These are phyloP conservation scores for Mortierella alpina DNA, from an alignment of 192 early-diverging fungal genomes.

Conservation along the genomic window DNA sequence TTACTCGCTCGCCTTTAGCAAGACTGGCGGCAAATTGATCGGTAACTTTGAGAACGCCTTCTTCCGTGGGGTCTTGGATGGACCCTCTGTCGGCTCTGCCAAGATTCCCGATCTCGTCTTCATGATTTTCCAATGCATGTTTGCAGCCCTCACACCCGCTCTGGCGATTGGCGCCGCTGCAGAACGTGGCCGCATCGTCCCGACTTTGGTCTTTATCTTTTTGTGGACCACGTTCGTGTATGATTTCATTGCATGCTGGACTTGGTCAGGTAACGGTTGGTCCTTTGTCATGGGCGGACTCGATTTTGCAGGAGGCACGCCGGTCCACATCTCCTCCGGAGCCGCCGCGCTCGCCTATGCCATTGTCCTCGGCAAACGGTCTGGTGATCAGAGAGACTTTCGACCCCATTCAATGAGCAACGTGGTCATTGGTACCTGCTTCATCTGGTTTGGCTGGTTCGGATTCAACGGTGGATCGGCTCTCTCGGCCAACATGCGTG, in stretches of 20 bases:
- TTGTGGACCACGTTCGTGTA: conserved; percentile 95
- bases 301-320: conserved; percentile 97
- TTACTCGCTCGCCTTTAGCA: conserved; percentile 88
- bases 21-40: conserved; percentile 76
- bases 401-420: conserved; percentile 92
- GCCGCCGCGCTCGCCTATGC: conserved; percentile 90
- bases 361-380: conserved; percentile 85
- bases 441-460: conserved; percentile 97
- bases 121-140: conserved; percentile 91
- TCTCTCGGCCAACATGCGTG: conserved; percentile 82
- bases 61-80: conserved; percentile 62
- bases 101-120: conserved; percentile 83
- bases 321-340: conserved; percentile 93
- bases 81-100: conserved; percentile 66
- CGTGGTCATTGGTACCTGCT: conserved; percentile 88
- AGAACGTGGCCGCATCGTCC: conserved; percentile 88
- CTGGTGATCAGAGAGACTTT: conserved; percentile 76
- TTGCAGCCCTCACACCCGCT: conserved; percentile 91
- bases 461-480: conserved; percentile 96
- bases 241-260: conserved; percentile 95
- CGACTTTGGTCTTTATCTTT: conserved; percentile 90
- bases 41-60: conserved; percentile 86
- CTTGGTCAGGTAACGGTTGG: conserved; percentile 92
- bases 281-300: conserved; percentile 81
- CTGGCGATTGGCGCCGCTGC: conserved; percentile 92